Evolutionary conservation across 139 green algal species (phyloP).

Genomic region (Spirogloea muscicola): DNA sequence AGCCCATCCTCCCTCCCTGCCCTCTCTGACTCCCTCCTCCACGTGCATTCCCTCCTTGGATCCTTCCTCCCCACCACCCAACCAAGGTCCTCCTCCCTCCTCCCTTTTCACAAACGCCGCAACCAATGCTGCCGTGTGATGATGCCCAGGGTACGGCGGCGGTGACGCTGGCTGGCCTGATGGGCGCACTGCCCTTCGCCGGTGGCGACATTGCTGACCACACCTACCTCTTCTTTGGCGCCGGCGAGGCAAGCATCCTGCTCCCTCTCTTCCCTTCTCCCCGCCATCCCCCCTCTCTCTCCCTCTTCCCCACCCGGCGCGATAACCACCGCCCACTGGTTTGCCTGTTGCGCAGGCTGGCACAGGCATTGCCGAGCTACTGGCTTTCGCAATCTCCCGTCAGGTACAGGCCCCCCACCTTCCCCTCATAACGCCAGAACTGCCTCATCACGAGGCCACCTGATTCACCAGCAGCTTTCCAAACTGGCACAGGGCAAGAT

Average conservation of each 20-base stretch:
- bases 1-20: background rate
- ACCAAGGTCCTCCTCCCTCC: background rate
- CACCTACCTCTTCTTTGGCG: constrained; percentile 29
- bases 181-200: constrained; percentile 59
- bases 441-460: too few species aligned
- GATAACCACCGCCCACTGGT: too few species aligned
- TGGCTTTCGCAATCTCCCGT: constrained; percentile 22
- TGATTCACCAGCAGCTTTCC: too few species aligned
- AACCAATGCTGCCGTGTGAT: background rate
- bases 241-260: constrained; percentile 5
- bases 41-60: background rate
- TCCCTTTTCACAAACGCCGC: background rate
- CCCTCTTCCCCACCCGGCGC: background rate
- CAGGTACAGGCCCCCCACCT: too few species aligned
- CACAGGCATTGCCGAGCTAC: constrained; percentile 41
- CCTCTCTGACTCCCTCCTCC: background rate
- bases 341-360: constrained; percentile 14
- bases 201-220: constrained; percentile 18
- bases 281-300: background rate
- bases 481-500: constrained; percentile 9
- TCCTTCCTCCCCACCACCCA: background rate
- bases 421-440: too few species aligned
- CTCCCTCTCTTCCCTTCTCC: too few species aligned
- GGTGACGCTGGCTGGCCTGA: constrained; percentile 72
- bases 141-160: constrained; percentile 63